Conservation (phyloP, 139 green algal species). For the Tetraselmis chui region DNA sequence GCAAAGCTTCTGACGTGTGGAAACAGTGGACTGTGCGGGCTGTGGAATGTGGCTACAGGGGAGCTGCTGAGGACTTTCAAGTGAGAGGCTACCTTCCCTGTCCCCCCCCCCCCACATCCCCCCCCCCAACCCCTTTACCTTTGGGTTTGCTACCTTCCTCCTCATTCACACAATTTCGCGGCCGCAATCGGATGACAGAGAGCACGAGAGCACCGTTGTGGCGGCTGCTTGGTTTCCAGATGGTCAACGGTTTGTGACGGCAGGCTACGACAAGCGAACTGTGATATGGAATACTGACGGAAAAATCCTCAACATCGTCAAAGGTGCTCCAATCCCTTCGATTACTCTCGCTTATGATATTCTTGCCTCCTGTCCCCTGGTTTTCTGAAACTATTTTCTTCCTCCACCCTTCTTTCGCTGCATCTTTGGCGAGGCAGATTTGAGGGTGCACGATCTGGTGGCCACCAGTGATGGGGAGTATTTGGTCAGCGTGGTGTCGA, state of each 20-base stretch:
- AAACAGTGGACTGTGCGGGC: slow-evolving; percentile 34
- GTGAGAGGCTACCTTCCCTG: background rate
- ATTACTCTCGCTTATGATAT: too few species aligned
- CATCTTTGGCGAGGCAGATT: background rate
- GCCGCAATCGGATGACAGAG: slow-evolving; percentile 34
- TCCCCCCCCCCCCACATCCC: background rate
- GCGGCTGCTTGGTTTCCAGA: slow-evolving; percentile 76
- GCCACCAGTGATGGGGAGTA: slow-evolving; percentile 49
- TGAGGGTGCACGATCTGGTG: slow-evolving; percentile 69
- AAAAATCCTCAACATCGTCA: background rate
- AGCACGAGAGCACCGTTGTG: slow-evolving; percentile 53
- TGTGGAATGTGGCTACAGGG: slow-evolving; percentile 52
- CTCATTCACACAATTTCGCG: background rate
- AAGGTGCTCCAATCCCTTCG: too few species aligned
- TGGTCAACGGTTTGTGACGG: slow-evolving; percentile 56
- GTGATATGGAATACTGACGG: background rate
- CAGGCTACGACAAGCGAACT: slow-evolving; percentile 54
- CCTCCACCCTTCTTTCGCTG: too few species aligned
- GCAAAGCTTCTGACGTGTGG: slow-evolving; percentile 45
- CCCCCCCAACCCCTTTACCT: background rate
- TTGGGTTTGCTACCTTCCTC: background rate
- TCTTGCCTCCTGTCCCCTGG: too few species aligned
- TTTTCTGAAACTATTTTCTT: too few species aligned
- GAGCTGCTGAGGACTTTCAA: slow-evolving; percentile 24
- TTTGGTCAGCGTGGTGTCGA: slow-evolving; percentile 53